Evolutionary conservation across 1,139 yeast genomes (phyloP).

Genomic region (Pichia sp.): DNA sequence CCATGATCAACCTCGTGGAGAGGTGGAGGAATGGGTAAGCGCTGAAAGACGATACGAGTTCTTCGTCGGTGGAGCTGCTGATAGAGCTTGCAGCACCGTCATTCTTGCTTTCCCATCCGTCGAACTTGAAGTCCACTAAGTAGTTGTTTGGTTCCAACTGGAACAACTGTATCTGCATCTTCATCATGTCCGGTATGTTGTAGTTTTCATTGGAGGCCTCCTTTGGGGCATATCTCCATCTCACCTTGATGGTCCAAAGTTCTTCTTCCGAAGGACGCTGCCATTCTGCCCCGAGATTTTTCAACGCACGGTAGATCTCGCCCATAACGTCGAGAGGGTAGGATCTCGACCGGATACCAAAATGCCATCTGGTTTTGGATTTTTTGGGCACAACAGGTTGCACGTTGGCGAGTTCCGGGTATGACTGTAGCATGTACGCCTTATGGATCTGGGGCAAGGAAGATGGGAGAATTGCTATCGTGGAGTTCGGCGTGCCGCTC

Average conservation of each 20-base stretch:
- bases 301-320: constrained; percentile 90
- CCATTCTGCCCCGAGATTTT: constrained; percentile 97
- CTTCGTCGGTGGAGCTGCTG: constrained; percentile 34
- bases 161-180: constrained; percentile 94
- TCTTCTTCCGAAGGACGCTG: constrained; percentile 90
- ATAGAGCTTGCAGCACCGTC: constrained; percentile 11
- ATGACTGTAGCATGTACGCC: constrained; percentile 72
- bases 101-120: constrained; percentile 73
- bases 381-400: constrained; percentile 77
- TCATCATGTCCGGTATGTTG: constrained; percentile 72
- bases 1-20: constrained; percentile 92
- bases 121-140: constrained; percentile 94
- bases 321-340: constrained; percentile 99
- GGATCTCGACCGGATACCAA: constrained; percentile 93
- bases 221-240: constrained; percentile 78
- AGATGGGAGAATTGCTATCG: constrained; percentile 89
- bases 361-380: constrained; percentile 97
- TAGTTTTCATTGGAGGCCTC: constrained; percentile 11
- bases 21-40: constrained; percentile 93
- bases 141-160: constrained; percentile 95
- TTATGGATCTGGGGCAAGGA: constrained; percentile 92
- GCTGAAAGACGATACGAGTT: constrained; percentile 77
- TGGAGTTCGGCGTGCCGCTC: constrained; percentile 48
- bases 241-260: constrained; percentile 93
- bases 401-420: constrained; percentile 50